Evolutionary conservation across 345 rosid species (phyloP).

Genomic region (Diplotaxis tenuifolia): DNA sequence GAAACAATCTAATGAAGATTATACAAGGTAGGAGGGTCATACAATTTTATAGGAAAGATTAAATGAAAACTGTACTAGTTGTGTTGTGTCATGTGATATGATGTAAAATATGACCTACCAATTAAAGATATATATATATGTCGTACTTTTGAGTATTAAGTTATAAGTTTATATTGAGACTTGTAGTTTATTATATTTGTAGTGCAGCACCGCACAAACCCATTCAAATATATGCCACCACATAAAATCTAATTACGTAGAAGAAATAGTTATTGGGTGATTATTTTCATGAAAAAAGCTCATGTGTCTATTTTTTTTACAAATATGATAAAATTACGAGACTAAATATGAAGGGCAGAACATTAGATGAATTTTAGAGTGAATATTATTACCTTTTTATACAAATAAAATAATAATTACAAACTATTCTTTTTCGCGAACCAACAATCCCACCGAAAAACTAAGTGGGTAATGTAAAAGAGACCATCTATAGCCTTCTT

Average conservation of each 20-base stretch:
- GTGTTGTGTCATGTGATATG: conserved; percentile 1
- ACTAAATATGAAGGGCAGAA: conserved; percentile 7
- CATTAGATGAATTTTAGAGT: conserved; percentile 10
- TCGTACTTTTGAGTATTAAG: conserved; percentile 19
- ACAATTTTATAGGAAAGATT: conserved; percentile 11
- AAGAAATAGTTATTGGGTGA: not conserved
- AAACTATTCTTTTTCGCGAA: conserved; percentile 37
- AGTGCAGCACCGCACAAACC: not conserved
- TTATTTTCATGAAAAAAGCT: not conserved
- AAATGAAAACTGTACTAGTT: conserved; percentile 3
- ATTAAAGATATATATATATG: conserved; percentile 4
- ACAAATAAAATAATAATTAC: conserved; percentile 51
- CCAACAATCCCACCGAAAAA: conserved; percentile 70
- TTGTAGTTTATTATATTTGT: not conserved
- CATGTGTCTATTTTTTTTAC: not conserved
- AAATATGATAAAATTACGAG: not conserved
- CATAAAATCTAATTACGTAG: not conserved
- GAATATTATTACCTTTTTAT: conserved; percentile 38
- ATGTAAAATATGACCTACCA: conserved; percentile 28
- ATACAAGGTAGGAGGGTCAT: conserved; percentile 12
- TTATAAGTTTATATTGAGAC: not conserved
- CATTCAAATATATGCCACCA: not conserved
- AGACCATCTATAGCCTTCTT: conserved; percentile 28
- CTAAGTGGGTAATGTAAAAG: conserved; percentile 44
- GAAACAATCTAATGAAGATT: conserved; percentile 22